phyloP scores from a whole-genome alignment of 2,329 filamentous ascomycete species.

The Colletotrichum spinosum region DNA sequence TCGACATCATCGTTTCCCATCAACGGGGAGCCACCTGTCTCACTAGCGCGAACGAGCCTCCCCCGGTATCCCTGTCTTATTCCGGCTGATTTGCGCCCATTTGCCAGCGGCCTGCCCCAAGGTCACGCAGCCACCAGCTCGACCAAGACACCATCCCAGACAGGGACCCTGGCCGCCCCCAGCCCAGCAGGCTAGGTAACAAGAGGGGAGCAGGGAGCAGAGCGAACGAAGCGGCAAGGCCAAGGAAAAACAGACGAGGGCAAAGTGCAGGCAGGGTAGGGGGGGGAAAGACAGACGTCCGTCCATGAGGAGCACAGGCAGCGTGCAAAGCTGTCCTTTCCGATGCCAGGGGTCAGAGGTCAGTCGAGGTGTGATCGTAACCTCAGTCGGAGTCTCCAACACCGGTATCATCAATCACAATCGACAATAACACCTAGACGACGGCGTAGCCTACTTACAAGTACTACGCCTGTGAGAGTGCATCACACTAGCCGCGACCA shows the following conservation, averaged over 20 bases:
- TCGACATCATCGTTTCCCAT: slow-evolving; percentile 38
- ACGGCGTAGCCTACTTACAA: too few relatives aligned
- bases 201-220: too few relatives aligned
- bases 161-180: slow-evolving; percentile 30
- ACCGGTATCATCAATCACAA: too few relatives aligned
- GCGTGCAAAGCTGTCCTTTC: too few relatives aligned
- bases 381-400: too few relatives aligned
- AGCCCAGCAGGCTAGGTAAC: slow-evolving; percentile 9
- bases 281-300: slow-evolving; percentile 14
- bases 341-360: too few relatives aligned
- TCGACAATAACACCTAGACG: too few relatives aligned
- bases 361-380: too few relatives aligned
- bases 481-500: too few relatives aligned
- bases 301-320: slow-evolving; percentile 22
- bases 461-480: too few relatives aligned
- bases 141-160: slow-evolving; percentile 26
- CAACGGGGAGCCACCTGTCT: slow-evolving; percentile 36
- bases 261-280: slow-evolving; percentile 7
- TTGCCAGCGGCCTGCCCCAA: slow-evolving; percentile 33
- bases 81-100: slow-evolving; percentile 39
- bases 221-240: too few relatives aligned
- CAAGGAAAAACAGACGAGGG: background rate
- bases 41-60: slow-evolving; percentile 40
- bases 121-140: slow-evolving; percentile 37
- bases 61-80: slow-evolving; percentile 35